Evolutionary conservation across 2,329 filamentous ascomycete genomes (phyloP).

Genomic region (Alternaria sp.): DNA sequence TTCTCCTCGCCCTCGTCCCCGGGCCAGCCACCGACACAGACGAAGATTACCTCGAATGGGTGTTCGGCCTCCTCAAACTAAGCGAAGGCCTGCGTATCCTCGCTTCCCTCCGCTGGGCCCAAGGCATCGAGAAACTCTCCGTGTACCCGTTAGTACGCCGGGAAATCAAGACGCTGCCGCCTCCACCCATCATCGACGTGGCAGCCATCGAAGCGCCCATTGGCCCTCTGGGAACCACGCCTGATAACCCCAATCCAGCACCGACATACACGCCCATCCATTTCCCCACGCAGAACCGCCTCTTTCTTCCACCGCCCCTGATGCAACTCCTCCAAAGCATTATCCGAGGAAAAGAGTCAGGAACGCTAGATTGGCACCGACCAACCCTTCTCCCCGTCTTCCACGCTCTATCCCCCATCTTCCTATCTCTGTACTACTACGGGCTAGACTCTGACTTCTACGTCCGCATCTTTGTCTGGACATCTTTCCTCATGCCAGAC

Average conservation of each 20-base stretch:
- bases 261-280: slow-evolving; percentile 24
- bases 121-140: slow-evolving; percentile 41
- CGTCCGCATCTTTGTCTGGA: slow-evolving; percentile 35
- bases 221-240: slow-evolving; percentile 23
- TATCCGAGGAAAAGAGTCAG: slow-evolving; percentile 14
- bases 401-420: slow-evolving; percentile 41
- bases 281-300: slow-evolving; percentile 9
- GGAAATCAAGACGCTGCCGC: slow-evolving; percentile 36
- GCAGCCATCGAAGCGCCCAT: slow-evolving; percentile 9
- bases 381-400: slow-evolving; percentile 32
- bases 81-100: slow-evolving; percentile 41
- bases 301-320: slow-evolving; percentile 40
- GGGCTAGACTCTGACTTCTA: slow-evolving; percentile 38
- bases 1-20: slow-evolving; percentile 30
- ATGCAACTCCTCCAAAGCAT: slow-evolving; percentile 28
- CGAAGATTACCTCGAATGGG: slow-evolving; percentile 30
- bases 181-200: slow-evolving; percentile 27
- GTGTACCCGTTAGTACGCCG: slow-evolving; percentile 37
- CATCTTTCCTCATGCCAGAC: slow-evolving; percentile 39
- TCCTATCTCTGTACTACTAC: slow-evolving; percentile 42
- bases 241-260: slow-evolving; percentile 34
- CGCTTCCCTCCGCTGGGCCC: slow-evolving; percentile 36
- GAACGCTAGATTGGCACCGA: slow-evolving; percentile 27
- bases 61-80: slow-evolving; percentile 33
- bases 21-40: slow-evolving; percentile 15